Conservation (phyloP, 345 rosid genomes). For the Geranium rotundifolium region DNA sequence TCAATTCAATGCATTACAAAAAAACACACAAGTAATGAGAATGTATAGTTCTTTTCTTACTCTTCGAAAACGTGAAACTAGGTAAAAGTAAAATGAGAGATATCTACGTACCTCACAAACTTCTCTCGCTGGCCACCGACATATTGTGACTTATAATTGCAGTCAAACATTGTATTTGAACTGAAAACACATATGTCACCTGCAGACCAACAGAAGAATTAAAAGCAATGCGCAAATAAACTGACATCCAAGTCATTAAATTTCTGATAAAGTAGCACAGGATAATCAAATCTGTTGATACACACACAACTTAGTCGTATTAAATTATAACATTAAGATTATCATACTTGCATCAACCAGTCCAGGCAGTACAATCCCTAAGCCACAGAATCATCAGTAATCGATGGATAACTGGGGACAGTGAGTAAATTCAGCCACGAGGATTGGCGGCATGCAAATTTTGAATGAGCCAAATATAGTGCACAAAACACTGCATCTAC, state of each 20-base stretch:
- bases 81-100: too few species aligned
- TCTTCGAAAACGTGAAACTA: not conserved
- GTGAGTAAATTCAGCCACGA: not conserved
- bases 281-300: not conserved
- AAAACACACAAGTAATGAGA: not conserved
- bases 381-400: not conserved
- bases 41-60: not conserved
- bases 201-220: constrained; percentile 19
- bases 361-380: not conserved
- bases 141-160: constrained; percentile 49
- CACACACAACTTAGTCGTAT: not conserved
- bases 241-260: not conserved
- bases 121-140: constrained; percentile 67
- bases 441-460: not conserved
- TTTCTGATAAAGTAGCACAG: too few species aligned
- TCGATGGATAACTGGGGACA: not conserved
- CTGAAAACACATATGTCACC: constrained; percentile 32
- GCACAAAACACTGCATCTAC: not conserved
- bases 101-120: constrained; percentile 56
- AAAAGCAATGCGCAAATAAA: not conserved
- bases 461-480: not conserved
- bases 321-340: not conserved
- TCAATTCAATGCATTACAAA: too few species aligned
- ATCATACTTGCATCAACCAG: not conserved
- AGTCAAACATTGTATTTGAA: constrained; percentile 55